Base-by-base conservation (phyloP, 2,329 filamentous ascomycete species). In the Ophiostoma montium region DNA sequence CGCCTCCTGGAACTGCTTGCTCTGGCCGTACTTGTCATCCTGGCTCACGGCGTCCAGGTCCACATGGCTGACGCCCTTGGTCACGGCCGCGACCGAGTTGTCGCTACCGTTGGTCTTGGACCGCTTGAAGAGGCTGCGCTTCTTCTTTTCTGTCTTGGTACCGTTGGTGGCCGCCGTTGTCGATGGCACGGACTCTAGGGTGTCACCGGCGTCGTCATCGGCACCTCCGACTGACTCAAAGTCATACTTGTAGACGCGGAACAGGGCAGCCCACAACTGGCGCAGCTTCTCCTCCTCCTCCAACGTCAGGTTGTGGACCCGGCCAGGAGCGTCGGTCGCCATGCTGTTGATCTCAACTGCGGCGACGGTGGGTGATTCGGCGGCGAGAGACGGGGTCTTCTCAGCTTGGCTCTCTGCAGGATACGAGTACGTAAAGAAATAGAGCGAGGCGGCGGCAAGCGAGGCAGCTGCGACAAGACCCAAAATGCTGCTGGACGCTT, bases 1-100 rank as follows among this genome's bases (percentile, higher is more conserved):
- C 0, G 87, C 86, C 36, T 90, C 80, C 57, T 86, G 78, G 65
- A 88, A 95, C 46, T 88, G 80, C 65, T 90, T 92, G 35, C 77
- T 84, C 65, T 92, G 85, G 43, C 88, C 89, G 63, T 94, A 90
- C 68, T 96, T 98, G 68, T 98, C 92, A 50, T 95, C 85, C 12
- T 79, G 75, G 21, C 68, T 64, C 4, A 19, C 49, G 62, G 46
- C 46, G 11, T 45, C 48, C 8, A 50, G 46, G 18, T 47, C 47
- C 19, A 48, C 35, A 6, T 36, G n/a, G 13, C n/a, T 13, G 12
- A 46, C 36, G 10, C 35, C 33, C 12, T 47, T 49, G 19, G 50
- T 46, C 9, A 47, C 49, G 15, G 41, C 21, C 10, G 45, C 46
- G 16, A 50, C 49, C 11, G 48, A 35, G 39, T 44, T 32, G 12